Evolutionary conservation across 2,329 filamentous ascomycete genomes (phyloP), one percentile per base, ranked within the genome.

Genomic region (Penicillium sp.): DNA sequence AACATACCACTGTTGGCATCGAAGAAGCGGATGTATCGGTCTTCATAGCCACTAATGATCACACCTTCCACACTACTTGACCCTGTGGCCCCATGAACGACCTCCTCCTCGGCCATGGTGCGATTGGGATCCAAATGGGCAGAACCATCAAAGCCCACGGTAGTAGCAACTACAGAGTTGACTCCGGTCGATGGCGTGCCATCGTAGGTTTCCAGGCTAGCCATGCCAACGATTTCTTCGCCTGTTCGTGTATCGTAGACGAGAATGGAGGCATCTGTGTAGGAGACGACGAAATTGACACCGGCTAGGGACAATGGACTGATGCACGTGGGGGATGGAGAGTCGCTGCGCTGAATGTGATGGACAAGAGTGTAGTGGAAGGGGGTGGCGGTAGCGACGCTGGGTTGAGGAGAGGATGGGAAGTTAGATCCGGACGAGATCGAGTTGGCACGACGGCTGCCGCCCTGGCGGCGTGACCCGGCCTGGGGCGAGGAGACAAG

Each of bases 1-100:
- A 33, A 84, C 89, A 74, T 87, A 97, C 94, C 94, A 75, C 90
- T 96, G 70, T 99, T 97, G 58, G 94, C 94, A 79, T 99, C 94
- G 71, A 96, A 99, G 80, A 99, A 96, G 61, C 93, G 83, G 63
- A 99, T 91, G 67, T 91, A 96, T 63, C 89, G 86, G 75, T 99
- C 94, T 77, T 99, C 94, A 69, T 99, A 93, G 59, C 94, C 94
- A 56, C 89, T 95, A 60, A 99, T 96, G 53, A 99, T 89, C 21
- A 95, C 89, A 12, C 94, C 94, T 72, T 96, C 92, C 0, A 96
- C 86, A 31, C 88, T 88, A 51, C 86, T 88, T 7, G 86, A 86
- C 23, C 89, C 89, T 10, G 94, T 97, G 6, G 93, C 90, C 1
- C 91, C 90, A 41, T 87, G 87, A 1, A 89, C 82, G 6, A 84